Evolutionary conservation across 148 eudicot genomes (phyloP), one percentile per base, ranked within the genome.

Genomic region (Camellia lanceoleosa): DNA sequence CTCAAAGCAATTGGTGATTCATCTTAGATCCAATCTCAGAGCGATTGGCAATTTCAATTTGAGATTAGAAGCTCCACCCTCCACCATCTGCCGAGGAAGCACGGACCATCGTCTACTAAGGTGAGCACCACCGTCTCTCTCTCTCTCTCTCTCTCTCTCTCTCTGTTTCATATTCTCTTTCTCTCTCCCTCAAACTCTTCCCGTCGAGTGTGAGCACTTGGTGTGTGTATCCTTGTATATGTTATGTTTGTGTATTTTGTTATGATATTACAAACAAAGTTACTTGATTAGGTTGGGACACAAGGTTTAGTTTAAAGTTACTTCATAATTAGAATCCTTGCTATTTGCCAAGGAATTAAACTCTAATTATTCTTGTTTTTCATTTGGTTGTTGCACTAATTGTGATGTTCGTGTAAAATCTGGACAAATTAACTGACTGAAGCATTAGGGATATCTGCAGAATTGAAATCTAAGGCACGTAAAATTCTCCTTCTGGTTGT

Each of bases 341-440:
- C 30, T 43, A 14, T 79, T 47, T 55, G 51, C 69, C 30, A 63
- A 13, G 54, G 10, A 49, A 47, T 49, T 73, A 7, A 60, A 44
- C 62, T 80, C 72, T 69, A 16, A 65, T 7, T 9, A 58, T 7
- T 68, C 38, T 70, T 19, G n/a, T 71, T 66, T 38, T 60, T 54
- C 73, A 68, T 82, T 80, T 63, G 98, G 98, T 81, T 93, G 98
- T 87, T 95, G 97, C 86, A 93, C 97, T 74, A 93, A 97, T 79
- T 95, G 97, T 87, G 97, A 94, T 69, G 97, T 95, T 68, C 97
- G 97, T 68, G 83, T 95, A 69, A 95, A 95, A 84, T 93, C 97
- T 70, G 98, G 98, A 71, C 61, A 90, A 78, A 85, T 95, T 56
- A 91, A 91, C 80, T 97, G 93, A 82, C 94, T 68, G 97, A 95